Conservation (phyloP, 768 basidiomycete genomes). For the Trametes meyenii region DNA sequence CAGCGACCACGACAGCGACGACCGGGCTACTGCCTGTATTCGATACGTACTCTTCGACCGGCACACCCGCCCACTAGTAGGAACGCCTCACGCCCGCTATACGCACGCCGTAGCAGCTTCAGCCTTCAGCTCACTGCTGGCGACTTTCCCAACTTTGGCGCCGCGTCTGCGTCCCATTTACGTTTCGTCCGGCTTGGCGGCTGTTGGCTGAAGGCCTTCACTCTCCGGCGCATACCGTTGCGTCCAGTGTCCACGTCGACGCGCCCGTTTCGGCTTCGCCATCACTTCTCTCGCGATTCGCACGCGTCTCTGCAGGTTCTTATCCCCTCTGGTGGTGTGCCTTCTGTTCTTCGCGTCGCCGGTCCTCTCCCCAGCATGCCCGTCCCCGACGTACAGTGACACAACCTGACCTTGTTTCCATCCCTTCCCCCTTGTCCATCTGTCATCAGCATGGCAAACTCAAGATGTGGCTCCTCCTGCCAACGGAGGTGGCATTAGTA, state of each 20-base stretch:
- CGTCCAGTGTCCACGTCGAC: constrained; percentile 18
- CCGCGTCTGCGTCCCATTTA: constrained; percentile 5
- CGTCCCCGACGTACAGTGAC: constrained; percentile 36
- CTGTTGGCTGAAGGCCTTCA: constrained; percentile 36
- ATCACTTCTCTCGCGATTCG: constrained; percentile 9
- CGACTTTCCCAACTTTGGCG: constrained; percentile 22
- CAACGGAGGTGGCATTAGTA: constrained; percentile 59
- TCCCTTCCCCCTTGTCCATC: constrained; percentile 41
- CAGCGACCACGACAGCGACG: constrained; percentile 57
- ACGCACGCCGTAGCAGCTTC: constrained; percentile 21
- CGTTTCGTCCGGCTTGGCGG: constrained; percentile 19
- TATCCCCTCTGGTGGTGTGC: constrained; percentile 20
- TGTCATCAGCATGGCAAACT: constrained; percentile 72
- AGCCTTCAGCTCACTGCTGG: constrained; percentile 30
- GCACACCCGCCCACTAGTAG: constrained; percentile 12
- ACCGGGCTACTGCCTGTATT: constrained; percentile 24
- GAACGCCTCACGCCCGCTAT: constrained; percentile 12
- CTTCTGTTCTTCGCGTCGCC: constrained; percentile 27
- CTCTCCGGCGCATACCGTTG: constrained; percentile 7
- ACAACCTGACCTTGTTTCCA: constrained; percentile 45
- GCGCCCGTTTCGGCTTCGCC: constrained; percentile 15
- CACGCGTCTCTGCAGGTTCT: constrained; percentile 15
- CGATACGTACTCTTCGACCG: constrained; percentile 13
- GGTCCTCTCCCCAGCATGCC: constrained; percentile 26
- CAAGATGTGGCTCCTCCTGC: constrained; percentile 76